A percentile compares a stretch with the other conserved stretches of the same genome.
These are phyloP conservation scores for Penicillium sp. DNA, from an alignment of 2,329 filamentous ascomycete species.

Conservation along the genomic window DNA sequence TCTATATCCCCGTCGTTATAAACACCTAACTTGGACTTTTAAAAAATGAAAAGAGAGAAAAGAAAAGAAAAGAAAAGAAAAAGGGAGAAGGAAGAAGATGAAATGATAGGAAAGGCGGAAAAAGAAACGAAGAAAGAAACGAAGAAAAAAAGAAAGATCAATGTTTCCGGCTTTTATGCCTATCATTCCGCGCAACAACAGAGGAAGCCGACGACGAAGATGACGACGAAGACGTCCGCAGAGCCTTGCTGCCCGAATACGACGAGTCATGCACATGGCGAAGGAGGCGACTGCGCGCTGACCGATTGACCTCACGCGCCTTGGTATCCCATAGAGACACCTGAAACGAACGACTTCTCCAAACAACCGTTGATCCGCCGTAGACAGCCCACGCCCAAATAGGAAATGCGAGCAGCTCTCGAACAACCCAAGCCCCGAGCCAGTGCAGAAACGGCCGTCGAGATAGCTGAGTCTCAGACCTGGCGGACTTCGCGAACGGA, in stretches of 20 bases:
- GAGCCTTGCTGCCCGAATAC: slow-evolving; percentile 16
- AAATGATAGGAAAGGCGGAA: slow-evolving; percentile 8
- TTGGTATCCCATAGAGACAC: slow-evolving; percentile 76
- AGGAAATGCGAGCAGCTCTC: slow-evolving; percentile 77
- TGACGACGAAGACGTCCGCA: slow-evolving; percentile 2
- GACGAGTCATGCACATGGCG: slow-evolving; percentile 19
- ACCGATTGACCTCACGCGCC: slow-evolving; percentile 57
- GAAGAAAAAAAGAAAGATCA: slow-evolving; percentile 13
- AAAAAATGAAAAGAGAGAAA: not conserved
- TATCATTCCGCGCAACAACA: not conserved
- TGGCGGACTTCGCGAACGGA: slow-evolving; percentile 58
- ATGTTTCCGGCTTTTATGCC: slow-evolving; percentile 11
- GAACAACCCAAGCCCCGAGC: slow-evolving; percentile 76
- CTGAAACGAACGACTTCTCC: slow-evolving; percentile 78
- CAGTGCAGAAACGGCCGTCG: slow-evolving; percentile 64
- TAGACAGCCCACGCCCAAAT: slow-evolving; percentile 89
- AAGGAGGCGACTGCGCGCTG: not conserved
- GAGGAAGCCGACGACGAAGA: slow-evolving; percentile 4
- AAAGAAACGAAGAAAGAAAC: slow-evolving; percentile 6
- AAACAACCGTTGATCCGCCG: slow-evolving; percentile 80
- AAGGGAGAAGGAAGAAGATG: not conserved
- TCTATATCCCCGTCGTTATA: not conserved
- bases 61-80: not conserved
- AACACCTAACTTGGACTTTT: not conserved
- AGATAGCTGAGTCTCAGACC: slow-evolving; percentile 38